Percentiles rank a stretch among this genome's conserved stretches.
phyloP scores from a whole-genome alignment of 768 basidiomycete genomes.

The Amanita polypyramis region DNA sequence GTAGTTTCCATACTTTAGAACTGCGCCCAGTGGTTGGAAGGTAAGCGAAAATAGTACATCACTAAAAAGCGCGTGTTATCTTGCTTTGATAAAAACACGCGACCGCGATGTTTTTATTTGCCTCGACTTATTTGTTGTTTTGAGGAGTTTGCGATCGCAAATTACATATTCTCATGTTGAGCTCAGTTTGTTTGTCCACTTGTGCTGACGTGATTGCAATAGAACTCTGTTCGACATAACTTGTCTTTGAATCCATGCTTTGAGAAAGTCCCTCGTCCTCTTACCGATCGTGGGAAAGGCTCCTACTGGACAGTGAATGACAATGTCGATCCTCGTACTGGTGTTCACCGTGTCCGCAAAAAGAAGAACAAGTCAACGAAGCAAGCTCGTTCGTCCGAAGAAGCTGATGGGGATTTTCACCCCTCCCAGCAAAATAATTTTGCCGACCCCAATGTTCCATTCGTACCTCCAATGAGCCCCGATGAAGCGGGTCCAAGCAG shows the following conservation, averaged over 20 bases:
- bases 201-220: constrained; percentile 18
- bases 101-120: constrained; percentile 58
- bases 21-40: constrained; percentile 87
- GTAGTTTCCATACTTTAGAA: constrained; percentile 84
- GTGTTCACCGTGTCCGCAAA: constrained; percentile 82
- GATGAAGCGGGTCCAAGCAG: constrained; percentile 55
- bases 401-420: constrained; percentile 58
- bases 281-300: constrained; percentile 85
- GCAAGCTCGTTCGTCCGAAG: constrained; percentile 35
- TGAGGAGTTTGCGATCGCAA: constrained; percentile 22
- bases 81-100: constrained; percentile 21
- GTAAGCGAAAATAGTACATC: constrained; percentile 33
- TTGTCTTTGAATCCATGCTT: constrained; percentile 86
- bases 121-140: constrained; percentile 57
- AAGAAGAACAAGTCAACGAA: constrained; percentile 63
- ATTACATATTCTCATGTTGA: constrained; percentile 18
- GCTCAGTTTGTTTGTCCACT: constrained; percentile 13
- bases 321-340: constrained; percentile 80
- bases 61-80: neutral
- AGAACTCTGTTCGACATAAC: constrained; percentile 91
- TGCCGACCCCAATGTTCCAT: constrained; percentile 45
- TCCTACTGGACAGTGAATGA: constrained; percentile 92
- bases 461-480: constrained; percentile 43
- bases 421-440: constrained; percentile 33
- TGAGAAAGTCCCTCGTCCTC: constrained; percentile 83